Base-by-base conservation (phyloP, 1,139 yeast species). In the Hansenula sp. region DNA sequence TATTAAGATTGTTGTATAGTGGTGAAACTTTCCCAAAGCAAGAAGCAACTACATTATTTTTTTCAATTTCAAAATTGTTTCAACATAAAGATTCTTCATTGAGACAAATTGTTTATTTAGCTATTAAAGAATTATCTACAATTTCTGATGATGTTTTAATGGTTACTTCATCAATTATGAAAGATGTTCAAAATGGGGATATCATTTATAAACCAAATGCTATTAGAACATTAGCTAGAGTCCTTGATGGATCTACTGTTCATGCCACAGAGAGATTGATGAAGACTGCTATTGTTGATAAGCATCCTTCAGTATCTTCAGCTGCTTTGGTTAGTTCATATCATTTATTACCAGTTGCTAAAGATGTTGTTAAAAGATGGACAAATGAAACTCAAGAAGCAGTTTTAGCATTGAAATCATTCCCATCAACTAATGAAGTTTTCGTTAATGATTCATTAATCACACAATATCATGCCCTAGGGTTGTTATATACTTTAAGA, bases 101-200 rank as follows among this genome's bases (percentile, higher is more conserved):
- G 62, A 84, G 99, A 66, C 99, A 93, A 68, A 78, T 88, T 74
- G 96, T 91, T 29, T 93, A 93, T 62, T 74, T 93, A 63, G 91
- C 97, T 17, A 90, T 91, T 65, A 93, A 93, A 70, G 98, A 91
- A 65, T 77, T 93, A 51, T 79, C 93, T 37, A 69, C 83, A 16
- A 79, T 86, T 46, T 89, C 97, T 16, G 90, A 89, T 57, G 97
- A 93, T 67, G 89, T 89, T 44, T 79, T 93, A 66, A 94, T 93
- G 98, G 97, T 93, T 30, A 93, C 99, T 29, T 88, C 97, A 8
- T 88, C 96, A 18, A 91, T 93, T 60, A 94, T 93, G 97, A 91
- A 91, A 70, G 99, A 93, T 68, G 88, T 93, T 47, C 97, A 94
- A 68, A 83, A 84, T 48, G 91, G 91, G 52, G 96, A 89, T 51